Conservation (phyloP, 768 basidiomycete genomes). For the Boletus tomentosulus region DNA sequence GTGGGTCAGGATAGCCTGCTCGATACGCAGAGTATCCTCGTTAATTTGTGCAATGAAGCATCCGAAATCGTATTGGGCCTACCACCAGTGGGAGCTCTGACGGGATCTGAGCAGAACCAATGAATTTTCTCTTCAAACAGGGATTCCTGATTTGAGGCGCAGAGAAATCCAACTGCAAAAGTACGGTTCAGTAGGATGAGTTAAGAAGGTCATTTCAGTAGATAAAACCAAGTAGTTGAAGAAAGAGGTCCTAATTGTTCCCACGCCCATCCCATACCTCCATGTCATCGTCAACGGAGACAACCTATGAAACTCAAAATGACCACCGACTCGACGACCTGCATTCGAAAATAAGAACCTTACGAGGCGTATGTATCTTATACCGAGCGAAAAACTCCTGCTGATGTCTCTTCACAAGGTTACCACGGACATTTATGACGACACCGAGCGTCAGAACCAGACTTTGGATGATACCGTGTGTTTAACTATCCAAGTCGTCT, state of each 20-base stretch:
- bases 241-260: constrained; percentile 6
- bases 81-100: too few species aligned
- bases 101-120: too few species aligned
- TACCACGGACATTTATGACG: constrained; percentile 84
- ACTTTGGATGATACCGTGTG: constrained; percentile 74
- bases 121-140: too few species aligned
- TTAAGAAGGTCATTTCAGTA: too few species aligned
- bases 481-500: background rate
- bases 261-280: constrained; percentile 12
- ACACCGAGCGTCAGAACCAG: constrained; percentile 78
- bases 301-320: constrained; percentile 82
- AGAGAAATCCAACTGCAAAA: too few species aligned
- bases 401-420: constrained; percentile 42
- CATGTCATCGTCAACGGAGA: constrained; percentile 50
- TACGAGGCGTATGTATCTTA: constrained; percentile 60
- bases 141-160: too few species aligned
- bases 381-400: background rate
- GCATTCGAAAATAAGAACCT: constrained; percentile 77
- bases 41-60: too few species aligned
- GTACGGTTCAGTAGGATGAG: too few species aligned
- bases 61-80: too few species aligned
- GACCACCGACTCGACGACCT: constrained; percentile 80
- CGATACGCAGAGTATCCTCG: too few species aligned
- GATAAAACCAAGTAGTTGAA: too few species aligned
- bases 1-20: too few species aligned